Percentiles rank a stretch among this genome's conserved stretches.
Conservation (phyloP, 169 alveolate genomes). For the Perkinsus olseni region DNA sequence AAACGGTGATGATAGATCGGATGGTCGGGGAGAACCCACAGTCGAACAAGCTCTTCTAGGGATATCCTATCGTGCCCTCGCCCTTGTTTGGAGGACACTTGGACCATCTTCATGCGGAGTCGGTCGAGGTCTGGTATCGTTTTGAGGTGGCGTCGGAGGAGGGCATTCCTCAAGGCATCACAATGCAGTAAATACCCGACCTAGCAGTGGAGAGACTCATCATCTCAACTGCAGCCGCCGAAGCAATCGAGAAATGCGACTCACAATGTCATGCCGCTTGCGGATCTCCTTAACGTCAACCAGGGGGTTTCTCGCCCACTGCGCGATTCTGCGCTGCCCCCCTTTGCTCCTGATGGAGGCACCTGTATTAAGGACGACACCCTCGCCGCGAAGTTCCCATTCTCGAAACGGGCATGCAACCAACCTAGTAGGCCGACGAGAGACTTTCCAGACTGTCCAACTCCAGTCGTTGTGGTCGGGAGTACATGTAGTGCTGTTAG, state of each 20-base stretch:
- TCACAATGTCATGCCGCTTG: neutral
- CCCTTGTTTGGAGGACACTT: neutral
- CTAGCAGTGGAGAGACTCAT: neutral
- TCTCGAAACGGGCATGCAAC: neutral
- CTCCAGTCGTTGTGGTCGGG: neutral
- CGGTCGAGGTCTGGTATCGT: neutral
- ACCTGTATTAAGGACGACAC: neutral
- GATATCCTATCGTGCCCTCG: neutral
- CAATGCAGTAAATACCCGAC: neutral
- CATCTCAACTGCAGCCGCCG: neutral
- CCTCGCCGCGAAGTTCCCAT: no score
- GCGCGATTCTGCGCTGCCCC: neutral
- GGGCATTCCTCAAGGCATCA: neutral
- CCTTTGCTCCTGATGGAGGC: neutral
- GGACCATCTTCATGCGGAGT: neutral
- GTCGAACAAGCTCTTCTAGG: neutral
- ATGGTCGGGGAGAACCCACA: neutral
- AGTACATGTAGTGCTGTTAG: neutral
- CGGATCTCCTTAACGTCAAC: neutral
- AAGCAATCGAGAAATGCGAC: neutral
- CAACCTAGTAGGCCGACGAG: neutral
- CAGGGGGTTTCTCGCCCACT: neutral
- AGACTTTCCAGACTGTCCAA: neutral
- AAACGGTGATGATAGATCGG: neutral
- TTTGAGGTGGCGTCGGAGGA: neutral